phyloP scores from a whole-genome alignment of 2,329 filamentous ascomycete genomes.

The Cladorrhinum sp. region DNA sequence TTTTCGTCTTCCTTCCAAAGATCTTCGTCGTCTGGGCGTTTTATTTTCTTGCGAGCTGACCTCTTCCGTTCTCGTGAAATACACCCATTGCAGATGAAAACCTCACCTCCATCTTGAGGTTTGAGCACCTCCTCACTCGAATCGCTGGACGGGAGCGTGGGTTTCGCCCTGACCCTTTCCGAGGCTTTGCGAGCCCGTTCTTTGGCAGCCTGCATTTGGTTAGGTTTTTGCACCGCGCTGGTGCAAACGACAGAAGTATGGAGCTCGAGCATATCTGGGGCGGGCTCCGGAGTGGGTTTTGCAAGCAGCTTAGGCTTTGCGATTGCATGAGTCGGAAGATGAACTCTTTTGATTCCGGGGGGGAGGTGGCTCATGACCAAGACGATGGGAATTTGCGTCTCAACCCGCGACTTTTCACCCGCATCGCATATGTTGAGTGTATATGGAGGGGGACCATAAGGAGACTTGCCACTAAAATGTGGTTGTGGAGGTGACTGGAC shows the following conservation, averaged over 20 bases:
- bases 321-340: conserved; percentile 85
- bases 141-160: conserved; percentile 26
- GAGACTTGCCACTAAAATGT: not conserved
- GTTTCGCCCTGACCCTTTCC: conserved; percentile 24
- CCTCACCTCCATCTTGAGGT: conserved; percentile 85
- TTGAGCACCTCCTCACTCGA: conserved; percentile 39
- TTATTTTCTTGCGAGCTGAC: conserved; percentile 84
- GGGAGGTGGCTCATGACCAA: conserved; percentile 76
- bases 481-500: not conserved
- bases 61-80: conserved; percentile 89
- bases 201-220: conserved; percentile 66
- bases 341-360: conserved; percentile 71
- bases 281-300: conserved; percentile 63
- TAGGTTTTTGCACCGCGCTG: conserved; percentile 78
- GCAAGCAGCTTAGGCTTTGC: conserved; percentile 89
- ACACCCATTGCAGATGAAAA: conserved; percentile 88
- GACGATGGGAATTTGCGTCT: conserved; percentile 91
- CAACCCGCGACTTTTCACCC: conserved; percentile 85
- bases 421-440: conserved; percentile 58
- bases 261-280: conserved; percentile 74
- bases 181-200: conserved; percentile 49
- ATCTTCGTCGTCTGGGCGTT: conserved; percentile 89
- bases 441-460: conserved; percentile 29
- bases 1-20: conserved; percentile 78
- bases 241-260: conserved; percentile 84